Conservation (phyloP, 2,329 filamentous ascomycete genomes). For the Iodosphaeria phyllophila region DNA sequence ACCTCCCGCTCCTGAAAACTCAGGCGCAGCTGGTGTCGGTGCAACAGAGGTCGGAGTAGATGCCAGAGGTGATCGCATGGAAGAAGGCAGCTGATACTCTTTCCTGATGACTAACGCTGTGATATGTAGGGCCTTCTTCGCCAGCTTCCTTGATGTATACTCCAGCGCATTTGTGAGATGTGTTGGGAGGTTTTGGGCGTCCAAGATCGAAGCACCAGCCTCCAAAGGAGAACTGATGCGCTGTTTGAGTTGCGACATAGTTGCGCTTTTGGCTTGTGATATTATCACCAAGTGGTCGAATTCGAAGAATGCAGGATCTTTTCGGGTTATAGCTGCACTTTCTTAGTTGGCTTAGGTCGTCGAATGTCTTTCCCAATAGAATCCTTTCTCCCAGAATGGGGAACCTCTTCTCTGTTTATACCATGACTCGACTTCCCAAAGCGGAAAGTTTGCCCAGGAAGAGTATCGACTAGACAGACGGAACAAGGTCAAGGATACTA, state of each 20-base stretch:
- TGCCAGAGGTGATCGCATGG: too few relatives aligned
- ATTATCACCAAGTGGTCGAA: too few relatives aligned
- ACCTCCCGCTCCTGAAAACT: conserved; percentile 5
- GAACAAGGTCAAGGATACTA: too few relatives aligned
- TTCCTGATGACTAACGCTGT: conserved; percentile 37
- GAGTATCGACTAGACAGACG: too few relatives aligned
- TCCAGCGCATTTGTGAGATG: conserved; percentile 35
- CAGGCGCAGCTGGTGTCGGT: conserved; percentile 11
- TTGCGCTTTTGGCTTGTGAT: conserved; percentile 4
- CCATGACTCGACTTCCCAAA: too few relatives aligned
- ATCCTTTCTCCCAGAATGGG: too few relatives aligned
- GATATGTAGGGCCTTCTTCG: conserved; percentile 33
- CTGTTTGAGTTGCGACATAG: conserved; percentile 26
- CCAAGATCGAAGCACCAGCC: conserved; percentile 39
- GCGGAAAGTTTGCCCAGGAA: too few relatives aligned
- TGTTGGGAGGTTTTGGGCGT: conserved; percentile 36
- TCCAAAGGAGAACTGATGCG: conserved; percentile 44
- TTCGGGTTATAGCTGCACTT: too few relatives aligned
- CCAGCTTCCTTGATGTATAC: conserved; percentile 35
- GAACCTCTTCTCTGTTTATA: too few relatives aligned
- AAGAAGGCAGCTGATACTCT: conserved; percentile 33
- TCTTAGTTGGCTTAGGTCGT: too few relatives aligned
- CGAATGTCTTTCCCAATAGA: too few relatives aligned
- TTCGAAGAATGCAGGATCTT: too few relatives aligned
- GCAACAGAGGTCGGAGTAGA: conserved; percentile 4